Conservation (phyloP, 1,139 yeast genomes). For the Starmera stellimalicola region DNA sequence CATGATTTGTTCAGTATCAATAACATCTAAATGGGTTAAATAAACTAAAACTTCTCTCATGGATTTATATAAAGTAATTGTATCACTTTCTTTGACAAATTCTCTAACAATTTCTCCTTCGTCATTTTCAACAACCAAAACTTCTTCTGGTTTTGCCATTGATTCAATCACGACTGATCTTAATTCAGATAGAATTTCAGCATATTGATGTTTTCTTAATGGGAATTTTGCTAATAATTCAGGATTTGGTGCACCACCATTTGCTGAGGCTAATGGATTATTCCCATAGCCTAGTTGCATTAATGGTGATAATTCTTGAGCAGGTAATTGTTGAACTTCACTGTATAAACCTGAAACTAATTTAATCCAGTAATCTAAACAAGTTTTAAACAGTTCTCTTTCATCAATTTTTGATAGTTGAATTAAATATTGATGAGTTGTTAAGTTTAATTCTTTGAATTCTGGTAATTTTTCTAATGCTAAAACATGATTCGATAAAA, state of each 20-base stretch:
- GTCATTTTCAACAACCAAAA: conserved; percentile 90
- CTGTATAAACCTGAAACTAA: conserved; percentile 73
- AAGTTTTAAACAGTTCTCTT: conserved; percentile 89
- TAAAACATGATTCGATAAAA: conserved; percentile 64
- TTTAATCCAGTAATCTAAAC: conserved; percentile 88
- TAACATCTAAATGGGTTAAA: conserved; percentile 88
- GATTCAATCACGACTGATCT: conserved; percentile 89
- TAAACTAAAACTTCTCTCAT: conserved; percentile 95
- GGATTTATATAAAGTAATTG: conserved; percentile 88
- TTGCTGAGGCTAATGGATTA: conserved; percentile 32
- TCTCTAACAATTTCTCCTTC: conserved; percentile 99
- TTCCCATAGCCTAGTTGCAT: conserved; percentile 58
- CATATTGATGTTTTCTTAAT: conserved; percentile 77
- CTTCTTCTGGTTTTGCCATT: conserved; percentile 99
- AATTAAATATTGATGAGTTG: conserved; percentile 72
- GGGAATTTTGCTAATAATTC: conserved; percentile 66
- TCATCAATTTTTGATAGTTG: conserved; percentile 88
- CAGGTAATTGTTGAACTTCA: conserved; percentile 78
- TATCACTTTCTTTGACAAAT: conserved; percentile 93
- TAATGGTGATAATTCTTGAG: conserved; percentile 61
- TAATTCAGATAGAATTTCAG: conserved; percentile 65
- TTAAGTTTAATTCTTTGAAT: conserved; percentile 50
- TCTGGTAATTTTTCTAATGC: conserved; percentile 61
- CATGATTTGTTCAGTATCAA: conserved; percentile 92
- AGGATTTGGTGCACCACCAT: conserved; percentile 85